Base-by-base conservation (phyloP, 805 yeast genomes). In the Zygotorulaspora chibaensis region DNA sequence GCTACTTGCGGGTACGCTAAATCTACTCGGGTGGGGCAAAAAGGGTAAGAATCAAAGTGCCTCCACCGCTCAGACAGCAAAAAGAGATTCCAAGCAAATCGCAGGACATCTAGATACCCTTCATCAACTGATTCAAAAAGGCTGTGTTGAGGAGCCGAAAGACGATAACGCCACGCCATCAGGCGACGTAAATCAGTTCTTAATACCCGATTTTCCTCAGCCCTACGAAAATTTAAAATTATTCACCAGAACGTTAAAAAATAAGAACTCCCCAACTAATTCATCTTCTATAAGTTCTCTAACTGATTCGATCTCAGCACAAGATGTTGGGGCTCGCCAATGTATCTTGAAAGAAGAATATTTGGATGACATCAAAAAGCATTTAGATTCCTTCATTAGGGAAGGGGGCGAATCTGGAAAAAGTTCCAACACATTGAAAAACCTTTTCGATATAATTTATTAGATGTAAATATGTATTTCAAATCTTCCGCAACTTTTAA, bases 331-430 rank as follows among this genome's bases (percentile, higher is more conserved):
- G 6, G 53, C 59, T 5, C 62, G 65, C 43, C 52, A 43, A 39
- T 45, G 43, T 18, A 67, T 81, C 0, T 63, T 85, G 45, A 59
- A 66, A 35, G 85, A 80, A 45, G 71, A 77, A 20, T 84, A 81
- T 56, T 56, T 66, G 36, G 62, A 63, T 1, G 77, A 77, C 9
- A 68, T 86, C 40, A 45, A 56, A 16, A 72, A 68, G 38, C 83
- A 86, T 30, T 68, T 83, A 17, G 68, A 65, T 1, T 69, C 69
- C 33, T 56, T 79, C 27, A 63, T 79, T 8, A 79, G 79, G 55
- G 93, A 85, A 52, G 95, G 88, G 10, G 90, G 90, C 1, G 87
- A 81, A 39, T 67, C 75, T 15, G 89, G 89, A 2, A 74, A 80
- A 50, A 74, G 61, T 11, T 73, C 77, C 7, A 69, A 66, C 45